Conservation (phyloP, 2,329 filamentous ascomycete species). For the Stagonosporopsis vannaccii region DNA sequence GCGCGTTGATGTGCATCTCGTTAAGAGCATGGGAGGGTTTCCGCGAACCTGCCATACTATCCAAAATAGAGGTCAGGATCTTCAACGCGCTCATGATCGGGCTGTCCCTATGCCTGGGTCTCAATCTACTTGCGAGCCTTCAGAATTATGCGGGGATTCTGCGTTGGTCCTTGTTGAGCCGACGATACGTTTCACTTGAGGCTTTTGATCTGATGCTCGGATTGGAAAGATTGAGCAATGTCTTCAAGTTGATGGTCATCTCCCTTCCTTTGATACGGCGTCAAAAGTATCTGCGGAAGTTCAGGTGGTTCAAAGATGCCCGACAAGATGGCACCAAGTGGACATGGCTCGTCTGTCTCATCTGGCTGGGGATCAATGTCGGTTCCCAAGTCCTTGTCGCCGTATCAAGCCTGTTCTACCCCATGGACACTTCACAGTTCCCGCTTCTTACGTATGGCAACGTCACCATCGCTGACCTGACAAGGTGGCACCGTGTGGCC, state of each 20-base stretch:
- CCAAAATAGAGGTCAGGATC: slow-evolving; percentile 35
- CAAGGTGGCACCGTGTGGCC: slow-evolving; percentile 21
- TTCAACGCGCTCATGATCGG: slow-evolving; percentile 47
- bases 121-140: slow-evolving; percentile 44
- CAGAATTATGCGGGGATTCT: slow-evolving; percentile 45
- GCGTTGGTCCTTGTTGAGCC: slow-evolving; percentile 45
- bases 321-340: slow-evolving; percentile 41
- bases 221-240: slow-evolving; percentile 39
- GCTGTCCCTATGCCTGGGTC: slow-evolving; percentile 43
- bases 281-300: slow-evolving; percentile 31
- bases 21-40: slow-evolving; percentile 44
- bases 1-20: slow-evolving; percentile 36
- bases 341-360: slow-evolving; percentile 44
- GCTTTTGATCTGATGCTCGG: slow-evolving; percentile 47
- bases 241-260: slow-evolving; percentile 45
- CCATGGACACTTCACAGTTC: slow-evolving; percentile 38
- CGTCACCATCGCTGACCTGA: slow-evolving; percentile 38
- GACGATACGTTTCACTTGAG: slow-evolving; percentile 43
- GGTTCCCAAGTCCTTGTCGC: slow-evolving; percentile 46
- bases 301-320: slow-evolving; percentile 41
- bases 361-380: slow-evolving; percentile 45
- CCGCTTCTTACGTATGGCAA: slow-evolving; percentile 39
- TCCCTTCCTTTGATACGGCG: slow-evolving; percentile 40
- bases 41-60: slow-evolving; percentile 29
- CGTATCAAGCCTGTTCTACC: slow-evolving; percentile 44